These are phyloP conservation scores for Neurospora intermedia DNA, from an alignment of 495 filamentous ascomycete genomes.

Conservation along the genomic window DNA sequence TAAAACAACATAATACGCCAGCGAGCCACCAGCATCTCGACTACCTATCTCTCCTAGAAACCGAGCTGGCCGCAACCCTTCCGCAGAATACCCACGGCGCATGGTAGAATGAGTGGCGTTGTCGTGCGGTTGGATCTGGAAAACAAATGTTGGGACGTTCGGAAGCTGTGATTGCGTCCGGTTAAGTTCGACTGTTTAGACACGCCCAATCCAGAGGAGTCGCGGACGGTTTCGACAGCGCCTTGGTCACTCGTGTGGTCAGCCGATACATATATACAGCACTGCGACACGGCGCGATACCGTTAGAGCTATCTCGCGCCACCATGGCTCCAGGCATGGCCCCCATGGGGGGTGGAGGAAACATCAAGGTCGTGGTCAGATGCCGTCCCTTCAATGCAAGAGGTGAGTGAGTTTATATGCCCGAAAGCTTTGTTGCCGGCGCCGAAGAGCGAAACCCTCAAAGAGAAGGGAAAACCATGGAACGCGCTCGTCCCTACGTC, in stretches of 20 bases:
- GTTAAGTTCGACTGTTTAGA: neutral
- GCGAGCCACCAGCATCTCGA: neutral
- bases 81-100: neutral
- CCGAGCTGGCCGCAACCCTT: neutral
- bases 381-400: slow-evolving; percentile 83
- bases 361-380: slow-evolving; percentile 99
- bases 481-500: neutral
- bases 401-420: slow-evolving; percentile 48
- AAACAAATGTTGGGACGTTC: neutral
- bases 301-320: neutral
- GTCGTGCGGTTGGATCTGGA: neutral
- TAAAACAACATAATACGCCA: neutral
- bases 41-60: neutral
- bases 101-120: neutral
- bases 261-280: neutral
- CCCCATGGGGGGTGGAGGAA: slow-evolving; percentile 57
- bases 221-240: neutral
- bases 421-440: neutral
- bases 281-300: neutral
- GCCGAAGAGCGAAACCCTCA: neutral
- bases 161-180: neutral
- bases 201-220: neutral
- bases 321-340: slow-evolving; percentile 56
- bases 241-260: neutral
- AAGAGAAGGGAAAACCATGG: neutral